A percentile compares a stretch with the other conserved stretches of the same genome.
phyloP scores from a whole-genome alignment of 345 rosid genomes.

The Punica granatum region DNA sequence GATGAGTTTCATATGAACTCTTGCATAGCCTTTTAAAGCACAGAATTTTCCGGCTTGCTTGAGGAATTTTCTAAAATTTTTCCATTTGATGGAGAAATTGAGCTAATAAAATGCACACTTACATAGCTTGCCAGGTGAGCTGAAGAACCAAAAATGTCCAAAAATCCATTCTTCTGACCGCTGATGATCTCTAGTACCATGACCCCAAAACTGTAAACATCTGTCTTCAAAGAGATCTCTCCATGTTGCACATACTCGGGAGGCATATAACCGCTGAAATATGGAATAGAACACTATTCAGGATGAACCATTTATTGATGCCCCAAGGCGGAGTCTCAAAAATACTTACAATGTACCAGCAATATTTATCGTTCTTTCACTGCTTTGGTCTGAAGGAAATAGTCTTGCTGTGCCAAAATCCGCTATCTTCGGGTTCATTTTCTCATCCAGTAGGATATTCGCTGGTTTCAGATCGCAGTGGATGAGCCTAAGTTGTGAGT shows the following conservation, averaged over 20 bases:
- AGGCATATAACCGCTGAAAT: slow-evolving; percentile 16
- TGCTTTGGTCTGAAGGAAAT: slow-evolving; percentile 8
- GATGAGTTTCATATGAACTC: too few relatives aligned
- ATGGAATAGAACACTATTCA: background rate
- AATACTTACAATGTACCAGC: slow-evolving; percentile 19
- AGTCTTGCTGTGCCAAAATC: slow-evolving; percentile 30
- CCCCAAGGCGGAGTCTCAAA: background rate
- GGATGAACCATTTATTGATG: too few relatives aligned
- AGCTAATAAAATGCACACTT: background rate
- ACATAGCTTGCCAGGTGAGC: slow-evolving; percentile 15
- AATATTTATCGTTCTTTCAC: slow-evolving; percentile 15
- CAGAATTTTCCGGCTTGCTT: background rate
- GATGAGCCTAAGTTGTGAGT: slow-evolving; percentile 23
- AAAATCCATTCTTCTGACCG: background rate
- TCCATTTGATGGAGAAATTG: background rate
- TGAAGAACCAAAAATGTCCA: background rate
- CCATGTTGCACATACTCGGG: slow-evolving; percentile 18
- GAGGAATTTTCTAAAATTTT: background rate
- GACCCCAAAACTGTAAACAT: slow-evolving; percentile 19
- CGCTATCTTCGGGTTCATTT: too few relatives aligned
- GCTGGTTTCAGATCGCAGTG: slow-evolving; percentile 27
- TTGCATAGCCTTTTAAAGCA: too few relatives aligned
- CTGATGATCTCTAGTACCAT: slow-evolving; percentile 20
- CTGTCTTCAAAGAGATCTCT: slow-evolving; percentile 4
- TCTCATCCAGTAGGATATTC: slow-evolving; percentile 22